Conservation (phyloP, 257 asterid genomes). For the Solanum arcanum region DNA sequence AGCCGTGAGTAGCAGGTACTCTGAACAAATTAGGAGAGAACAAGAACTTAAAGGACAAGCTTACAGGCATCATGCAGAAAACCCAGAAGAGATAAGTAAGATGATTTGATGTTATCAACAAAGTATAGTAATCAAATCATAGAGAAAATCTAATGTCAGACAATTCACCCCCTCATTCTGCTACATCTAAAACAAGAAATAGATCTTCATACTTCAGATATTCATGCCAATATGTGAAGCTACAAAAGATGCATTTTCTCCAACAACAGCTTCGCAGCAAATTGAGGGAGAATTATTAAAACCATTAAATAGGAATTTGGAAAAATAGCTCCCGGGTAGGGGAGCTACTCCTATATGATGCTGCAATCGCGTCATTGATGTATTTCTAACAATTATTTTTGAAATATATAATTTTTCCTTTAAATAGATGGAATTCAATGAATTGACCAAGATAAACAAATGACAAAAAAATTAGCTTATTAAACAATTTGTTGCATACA, state of each 20-base stretch:
- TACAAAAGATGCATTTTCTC: not conserved
- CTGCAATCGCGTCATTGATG: not conserved
- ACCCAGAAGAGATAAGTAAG: not conserved
- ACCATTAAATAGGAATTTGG: not conserved
- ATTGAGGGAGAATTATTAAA: not conserved
- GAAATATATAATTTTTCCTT: not conserved
- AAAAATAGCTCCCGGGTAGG: not conserved
- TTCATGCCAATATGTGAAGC: not conserved
- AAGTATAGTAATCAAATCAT: not conserved
- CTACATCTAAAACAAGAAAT: not conserved
- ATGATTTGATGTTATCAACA: not conserved
- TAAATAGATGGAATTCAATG: not conserved
- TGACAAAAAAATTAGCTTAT: not conserved
- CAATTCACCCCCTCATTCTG: not conserved
- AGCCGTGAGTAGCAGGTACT: not conserved
- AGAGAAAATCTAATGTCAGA: not conserved
- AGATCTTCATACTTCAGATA: not conserved
- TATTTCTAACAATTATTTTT: not conserved
- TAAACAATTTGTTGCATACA: not conserved
- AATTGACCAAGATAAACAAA: not conserved
- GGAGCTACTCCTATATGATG: not conserved
- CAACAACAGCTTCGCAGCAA: not conserved
- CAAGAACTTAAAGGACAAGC: not conserved
- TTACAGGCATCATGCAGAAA: not conserved
- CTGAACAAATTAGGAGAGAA: not conserved